Evolutionary conservation across 345 rosid species (phyloP).

Genomic region (Draba incana): DNA sequence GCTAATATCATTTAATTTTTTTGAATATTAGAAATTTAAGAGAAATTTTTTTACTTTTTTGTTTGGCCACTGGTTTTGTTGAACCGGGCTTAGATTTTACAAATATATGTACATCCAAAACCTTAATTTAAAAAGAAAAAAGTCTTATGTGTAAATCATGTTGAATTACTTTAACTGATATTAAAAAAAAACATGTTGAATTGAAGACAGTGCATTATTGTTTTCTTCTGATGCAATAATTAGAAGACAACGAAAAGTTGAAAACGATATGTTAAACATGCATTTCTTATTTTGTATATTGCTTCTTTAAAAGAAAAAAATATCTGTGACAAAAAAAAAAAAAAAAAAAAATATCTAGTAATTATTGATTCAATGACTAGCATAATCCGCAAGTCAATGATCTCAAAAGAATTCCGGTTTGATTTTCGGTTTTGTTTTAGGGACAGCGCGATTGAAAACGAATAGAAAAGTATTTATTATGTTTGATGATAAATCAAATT

Average conservation of each 20-base stretch:
- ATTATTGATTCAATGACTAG: neutral
- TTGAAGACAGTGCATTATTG: neutral
- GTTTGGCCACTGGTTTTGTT: no score
- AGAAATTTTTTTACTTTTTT: no score
- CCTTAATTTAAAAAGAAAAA: neutral
- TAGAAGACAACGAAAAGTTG: neutral
- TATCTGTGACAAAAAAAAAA: no score
- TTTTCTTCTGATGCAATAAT: constrained; percentile 12
- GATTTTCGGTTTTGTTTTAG: neutral
- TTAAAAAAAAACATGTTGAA: neutral
- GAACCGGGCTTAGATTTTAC: neutral
- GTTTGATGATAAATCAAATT: neutral
- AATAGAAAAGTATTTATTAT: neutral
- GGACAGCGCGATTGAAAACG: neutral
- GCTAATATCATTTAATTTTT: no score
- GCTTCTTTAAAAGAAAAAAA: neutral
- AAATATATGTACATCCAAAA: neutral
- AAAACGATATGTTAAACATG: neutral
- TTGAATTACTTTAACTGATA: neutral
- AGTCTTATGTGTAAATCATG: neutral
- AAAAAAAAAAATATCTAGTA: neutral
- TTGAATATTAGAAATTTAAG: no score
- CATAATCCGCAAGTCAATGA: neutral
- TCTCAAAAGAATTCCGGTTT: neutral
- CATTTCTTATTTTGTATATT: neutral